Percentiles rank a stretch among this genome's conserved stretches.
Evolutionary conservation across 495 filamentous ascomycete species (phyloP).

Genomic region (Daldinia concentrica): DNA sequence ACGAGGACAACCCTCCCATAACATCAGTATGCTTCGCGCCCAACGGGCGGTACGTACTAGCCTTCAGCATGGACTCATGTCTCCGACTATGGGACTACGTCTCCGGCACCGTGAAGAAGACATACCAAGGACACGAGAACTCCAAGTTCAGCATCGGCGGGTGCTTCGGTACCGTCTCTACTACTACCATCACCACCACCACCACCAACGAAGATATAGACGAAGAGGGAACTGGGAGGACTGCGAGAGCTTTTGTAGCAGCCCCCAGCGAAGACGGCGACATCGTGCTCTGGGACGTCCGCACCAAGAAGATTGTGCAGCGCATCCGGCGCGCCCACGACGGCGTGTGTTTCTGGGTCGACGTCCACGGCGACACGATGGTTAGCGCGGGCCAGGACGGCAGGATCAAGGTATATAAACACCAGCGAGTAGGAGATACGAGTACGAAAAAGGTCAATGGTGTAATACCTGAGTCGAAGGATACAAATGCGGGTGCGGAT

Average conservation of each 20-base stretch:
- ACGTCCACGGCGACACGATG: slow-evolving; percentile 60
- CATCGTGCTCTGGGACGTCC: slow-evolving; percentile 89
- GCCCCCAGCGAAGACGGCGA: slow-evolving; percentile 88
- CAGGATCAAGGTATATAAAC: slow-evolving; percentile 52
- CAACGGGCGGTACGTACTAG: slow-evolving; percentile 90
- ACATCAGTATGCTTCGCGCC: slow-evolving; percentile 92
- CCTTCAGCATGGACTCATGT: slow-evolving; percentile 89
- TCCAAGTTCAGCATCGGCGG: slow-evolving; percentile 82
- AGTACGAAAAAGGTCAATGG: slow-evolving; percentile 7
- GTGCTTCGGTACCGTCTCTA: slow-evolving; percentile 75
- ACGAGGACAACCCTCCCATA: slow-evolving; percentile 94
- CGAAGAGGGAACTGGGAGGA: slow-evolving; percentile 27
- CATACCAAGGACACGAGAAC: slow-evolving; percentile 94
- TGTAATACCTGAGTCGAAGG: slow-evolving; percentile 6
- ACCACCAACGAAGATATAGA: slow-evolving; percentile 83
- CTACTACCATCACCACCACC: slow-evolving; percentile 74
- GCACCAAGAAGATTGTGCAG: slow-evolving; percentile 83
- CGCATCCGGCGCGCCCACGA: slow-evolving; percentile 71
- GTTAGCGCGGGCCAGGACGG: slow-evolving; percentile 58
- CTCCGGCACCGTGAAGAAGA: slow-evolving; percentile 86
- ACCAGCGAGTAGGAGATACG: slow-evolving; percentile 26
- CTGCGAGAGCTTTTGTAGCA: slow-evolving; percentile 68
- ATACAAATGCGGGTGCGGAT: background rate
- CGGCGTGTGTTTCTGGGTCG: slow-evolving; percentile 86
- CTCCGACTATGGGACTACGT: slow-evolving; percentile 95